Evolutionary conservation across 2,329 filamentous ascomycete genomes (phyloP).

Genomic region (Aspergillus novofumigatus): DNA sequence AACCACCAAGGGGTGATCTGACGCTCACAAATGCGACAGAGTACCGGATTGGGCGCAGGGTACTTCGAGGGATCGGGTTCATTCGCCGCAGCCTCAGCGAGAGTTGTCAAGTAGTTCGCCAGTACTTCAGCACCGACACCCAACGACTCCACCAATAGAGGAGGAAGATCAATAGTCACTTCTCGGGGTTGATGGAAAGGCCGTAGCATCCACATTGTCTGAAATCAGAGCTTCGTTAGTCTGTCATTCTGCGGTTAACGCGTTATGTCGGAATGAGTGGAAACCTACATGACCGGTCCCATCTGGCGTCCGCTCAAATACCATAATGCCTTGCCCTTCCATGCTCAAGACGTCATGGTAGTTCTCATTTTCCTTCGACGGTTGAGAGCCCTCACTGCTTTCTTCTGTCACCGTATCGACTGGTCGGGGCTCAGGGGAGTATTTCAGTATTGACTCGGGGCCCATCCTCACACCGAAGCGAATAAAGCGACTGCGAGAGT

Average conservation of each 20-base stretch:
- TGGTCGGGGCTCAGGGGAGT: slow-evolving; percentile 34
- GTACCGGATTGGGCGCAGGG: slow-evolving; percentile 75
- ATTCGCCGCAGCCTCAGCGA: slow-evolving; percentile 77
- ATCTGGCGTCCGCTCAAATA: slow-evolving; percentile 83
- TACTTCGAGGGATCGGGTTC: slow-evolving; percentile 69
- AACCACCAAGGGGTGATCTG: slow-evolving; percentile 99
- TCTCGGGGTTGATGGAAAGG: slow-evolving; percentile 84
- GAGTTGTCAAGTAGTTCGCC: slow-evolving; percentile 83
- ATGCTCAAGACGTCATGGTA: slow-evolving; percentile 65
- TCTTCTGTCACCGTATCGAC: slow-evolving; percentile 11
- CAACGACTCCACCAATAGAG: slow-evolving; percentile 83
- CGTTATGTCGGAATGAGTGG: not conserved
- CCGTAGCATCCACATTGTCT: slow-evolving; percentile 99
- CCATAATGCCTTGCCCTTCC: slow-evolving; percentile 97
- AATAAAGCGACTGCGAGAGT: slow-evolving; percentile 86
- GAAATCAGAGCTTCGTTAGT: slow-evolving; percentile 23
- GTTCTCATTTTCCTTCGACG: slow-evolving; percentile 37
- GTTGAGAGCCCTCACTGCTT: slow-evolving; percentile 21
- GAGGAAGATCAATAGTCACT: slow-evolving; percentile 91
- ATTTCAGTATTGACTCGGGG: slow-evolving; percentile 61
- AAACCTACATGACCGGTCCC: slow-evolving; percentile 81
- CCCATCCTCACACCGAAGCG: slow-evolving; percentile 72
- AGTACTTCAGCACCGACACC: slow-evolving; percentile 93
- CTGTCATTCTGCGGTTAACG: slow-evolving; percentile 1
- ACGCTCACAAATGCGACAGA: slow-evolving; percentile 95